These are phyloP conservation scores for Aspergillus steynii DNA, from an alignment of 495 filamentous ascomycete species.

Conservation along the genomic window DNA sequence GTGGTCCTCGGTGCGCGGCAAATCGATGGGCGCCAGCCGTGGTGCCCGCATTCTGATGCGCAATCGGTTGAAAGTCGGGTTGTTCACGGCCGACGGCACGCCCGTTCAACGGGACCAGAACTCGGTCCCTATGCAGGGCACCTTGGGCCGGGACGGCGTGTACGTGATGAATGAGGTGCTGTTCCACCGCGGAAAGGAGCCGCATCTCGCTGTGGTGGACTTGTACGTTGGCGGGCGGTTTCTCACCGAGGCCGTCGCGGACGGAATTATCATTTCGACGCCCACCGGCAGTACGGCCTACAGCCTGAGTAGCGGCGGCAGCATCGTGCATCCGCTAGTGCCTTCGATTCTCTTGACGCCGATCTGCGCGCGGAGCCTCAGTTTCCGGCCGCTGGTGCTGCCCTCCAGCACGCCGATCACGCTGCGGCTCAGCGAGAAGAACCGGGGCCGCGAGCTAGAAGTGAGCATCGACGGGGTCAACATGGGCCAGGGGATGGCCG, in stretches of 20 bases:
- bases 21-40: constrained; percentile 74
- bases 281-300: constrained; percentile 96
- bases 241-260: constrained; percentile 88
- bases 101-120: constrained; percentile 38
- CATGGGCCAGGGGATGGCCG: constrained; percentile 64
- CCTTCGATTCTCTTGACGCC: constrained; percentile 85
- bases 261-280: constrained; percentile 91
- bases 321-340: constrained; percentile 92
- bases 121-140: constrained; percentile 15
- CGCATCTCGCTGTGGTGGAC: constrained; percentile 87
- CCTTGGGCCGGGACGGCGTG: constrained; percentile 41
- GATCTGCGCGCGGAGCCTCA: constrained; percentile 88
- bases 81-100: constrained; percentile 64
- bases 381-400: constrained; percentile 87
- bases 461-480: constrained; percentile 86
- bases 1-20: constrained; percentile 75
- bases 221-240: constrained; percentile 83
- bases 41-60: constrained; percentile 79
- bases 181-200: constrained; percentile 84
- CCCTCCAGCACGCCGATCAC: constrained; percentile 84
- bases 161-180: constrained; percentile 96
- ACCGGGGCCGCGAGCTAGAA: constrained; percentile 80
- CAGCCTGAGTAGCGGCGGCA: constrained; percentile 87
- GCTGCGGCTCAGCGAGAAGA: constrained; percentile 76
- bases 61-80: constrained; percentile 78